Base-by-base conservation (phyloP, 148 eudicot species). In the Polygonum maritimum region DNA sequence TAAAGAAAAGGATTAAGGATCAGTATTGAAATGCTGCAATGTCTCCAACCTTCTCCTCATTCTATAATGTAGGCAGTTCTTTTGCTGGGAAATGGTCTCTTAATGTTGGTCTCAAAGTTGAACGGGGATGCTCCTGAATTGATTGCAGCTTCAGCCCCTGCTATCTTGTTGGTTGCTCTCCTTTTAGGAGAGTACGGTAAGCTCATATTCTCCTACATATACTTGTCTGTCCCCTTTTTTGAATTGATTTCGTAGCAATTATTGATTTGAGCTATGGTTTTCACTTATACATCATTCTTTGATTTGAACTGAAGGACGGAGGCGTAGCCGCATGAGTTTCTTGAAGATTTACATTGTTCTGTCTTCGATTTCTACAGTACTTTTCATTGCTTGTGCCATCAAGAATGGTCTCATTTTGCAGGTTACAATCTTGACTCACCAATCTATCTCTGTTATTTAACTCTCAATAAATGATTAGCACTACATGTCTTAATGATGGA, bases 151-250 rank as follows among this genome's bases (percentile, higher is more conserved):
- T 83, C 81, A 40, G 77, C 88, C 40, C 70, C 78, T 19, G 69
- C 58, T 54, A 79, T 85, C 52, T 72, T 77, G 62, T 81, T 81
- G 63, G 19, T 87, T 55, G 81, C 91, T 45, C 78, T 86, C 63
- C 41, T 88, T 52, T 45, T 86, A 14, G 90, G 91, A 72, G 91
- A 85, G 83, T 77, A 80, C 79, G 94, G 94, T 90, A 74, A 70
- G 71, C 54, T 51, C 13, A 31, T 49, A 26, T 75, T 48, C 33
- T 11, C n/a, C 45, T 33, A 6, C 49, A 26, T 13, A 69, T 36
- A 69, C n/a, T 13, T 36, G 45, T 40, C 22, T 69, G 18, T 16
- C 45, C 8, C 14, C 3, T 39, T 16, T 16, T 22, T 5, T 38
- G 16, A n/a, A 0, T 14, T 67, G 39, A 14, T 33, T 7, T 71